Percentiles rank a stretch among this genome's conserved stretches.
These are phyloP conservation scores for Aspergillus sclerotialis DNA, from an alignment of 2,329 filamentous ascomycete genomes.

Conservation along the genomic window DNA sequence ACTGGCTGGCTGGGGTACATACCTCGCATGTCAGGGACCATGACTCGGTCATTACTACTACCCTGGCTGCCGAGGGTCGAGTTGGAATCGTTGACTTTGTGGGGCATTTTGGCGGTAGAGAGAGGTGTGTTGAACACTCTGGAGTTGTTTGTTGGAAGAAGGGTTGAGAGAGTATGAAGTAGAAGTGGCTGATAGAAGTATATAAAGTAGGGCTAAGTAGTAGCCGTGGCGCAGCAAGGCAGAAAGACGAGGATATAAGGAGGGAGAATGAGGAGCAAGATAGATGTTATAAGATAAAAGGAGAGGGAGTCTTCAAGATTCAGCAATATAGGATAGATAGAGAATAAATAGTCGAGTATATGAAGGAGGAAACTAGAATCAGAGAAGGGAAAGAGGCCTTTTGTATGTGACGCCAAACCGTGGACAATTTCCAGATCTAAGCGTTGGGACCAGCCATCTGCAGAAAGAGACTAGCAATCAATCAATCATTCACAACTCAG, in stretches of 20 bases:
- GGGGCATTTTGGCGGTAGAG: constrained; percentile 22
- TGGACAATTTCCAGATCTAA: too few species aligned
- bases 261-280: not conserved
- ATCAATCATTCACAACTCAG: not conserved
- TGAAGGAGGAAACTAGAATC: too few species aligned
- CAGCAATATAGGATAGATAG: too few species aligned
- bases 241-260: not conserved
- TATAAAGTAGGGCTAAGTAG: not conserved
- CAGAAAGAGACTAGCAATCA: not conserved
- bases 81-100: constrained; percentile 30
- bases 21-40: constrained; percentile 24
- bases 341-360: too few species aligned
- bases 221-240: not conserved
- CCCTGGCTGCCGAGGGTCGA: constrained; percentile 26
- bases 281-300: too few species aligned
- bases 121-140: constrained; percentile 5
- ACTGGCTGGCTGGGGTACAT: constrained; percentile 8
- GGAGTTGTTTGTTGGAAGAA: not conserved
- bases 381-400: too few species aligned
- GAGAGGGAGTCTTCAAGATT: not conserved
- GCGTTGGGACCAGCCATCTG: not conserved
- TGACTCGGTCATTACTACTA: constrained; percentile 23
- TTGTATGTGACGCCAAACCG: too few species aligned
- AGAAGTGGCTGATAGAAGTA: not conserved
- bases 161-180: not conserved